Conservation (phyloP, 345 rosid genomes). For the Arabis alpina region DNA sequence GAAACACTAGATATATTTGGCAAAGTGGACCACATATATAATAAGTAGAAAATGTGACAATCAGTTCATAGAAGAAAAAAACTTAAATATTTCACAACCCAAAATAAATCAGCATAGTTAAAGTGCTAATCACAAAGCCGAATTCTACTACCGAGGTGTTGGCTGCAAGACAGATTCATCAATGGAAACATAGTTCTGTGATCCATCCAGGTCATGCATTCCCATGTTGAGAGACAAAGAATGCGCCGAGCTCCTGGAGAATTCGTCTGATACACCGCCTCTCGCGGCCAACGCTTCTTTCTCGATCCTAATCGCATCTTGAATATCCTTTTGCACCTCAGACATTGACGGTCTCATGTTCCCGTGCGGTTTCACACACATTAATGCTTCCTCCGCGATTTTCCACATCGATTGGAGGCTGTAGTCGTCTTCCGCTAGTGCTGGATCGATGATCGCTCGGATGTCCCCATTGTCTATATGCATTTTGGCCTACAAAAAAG, state of each 20-base stretch:
- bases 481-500: conserved; percentile 66
- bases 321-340: conserved; percentile 91
- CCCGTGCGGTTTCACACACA: conserved; percentile 93
- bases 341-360: conserved; percentile 93
- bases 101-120: neutral
- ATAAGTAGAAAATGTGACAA: too few species aligned
- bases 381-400: conserved; percentile 90
- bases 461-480: conserved; percentile 97
- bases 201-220: conserved; percentile 54
- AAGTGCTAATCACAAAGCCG: neutral
- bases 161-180: conserved; percentile 72
- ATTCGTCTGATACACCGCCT: conserved; percentile 77
- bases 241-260: conserved; percentile 68
- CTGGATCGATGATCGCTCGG: conserved; percentile 85
- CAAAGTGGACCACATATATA: too few species aligned
- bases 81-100: neutral
- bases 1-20: too few species aligned
- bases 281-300: conserved; percentile 55
- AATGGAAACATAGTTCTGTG: conserved; percentile 58
- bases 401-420: conserved; percentile 99
- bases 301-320: conserved; percentile 86
- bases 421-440: conserved; percentile 55
- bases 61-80: too few species aligned
- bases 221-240: conserved; percentile 73
- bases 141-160: conserved; percentile 59